A percentile compares a stretch with the other conserved stretches of the same genome.
Evolutionary conservation across 1,139 yeast species (phyloP).

Genomic region (Candida sanyaensis): DNA sequence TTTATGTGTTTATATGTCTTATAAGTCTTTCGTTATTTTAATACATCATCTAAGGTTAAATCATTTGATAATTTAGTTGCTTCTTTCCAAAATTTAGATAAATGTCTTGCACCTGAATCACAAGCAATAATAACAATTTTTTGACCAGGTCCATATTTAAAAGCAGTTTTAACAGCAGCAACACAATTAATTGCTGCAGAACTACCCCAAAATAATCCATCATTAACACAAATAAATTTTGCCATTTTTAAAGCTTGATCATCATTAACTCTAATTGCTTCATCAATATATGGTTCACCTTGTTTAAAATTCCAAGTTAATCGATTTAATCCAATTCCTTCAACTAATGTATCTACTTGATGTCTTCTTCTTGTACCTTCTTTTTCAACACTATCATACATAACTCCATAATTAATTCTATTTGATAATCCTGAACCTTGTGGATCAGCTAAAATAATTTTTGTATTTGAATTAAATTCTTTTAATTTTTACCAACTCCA

Average conservation of each 20-base stretch:
- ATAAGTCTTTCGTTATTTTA: slow-evolving; percentile 8
- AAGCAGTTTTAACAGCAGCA: slow-evolving; percentile 75
- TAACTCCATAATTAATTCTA: slow-evolving; percentile 83
- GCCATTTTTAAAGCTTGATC: slow-evolving; percentile 88
- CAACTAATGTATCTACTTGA: slow-evolving; percentile 93
- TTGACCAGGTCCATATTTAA: slow-evolving; percentile 59
- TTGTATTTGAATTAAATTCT: slow-evolving; percentile 36
- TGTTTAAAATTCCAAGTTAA: slow-evolving; percentile 76
- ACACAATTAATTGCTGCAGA: slow-evolving; percentile 93
- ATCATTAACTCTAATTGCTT: slow-evolving; percentile 78
- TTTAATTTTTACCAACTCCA: slow-evolving; percentile 78
- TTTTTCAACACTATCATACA: slow-evolving; percentile 85
- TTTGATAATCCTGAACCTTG: slow-evolving; percentile 93
- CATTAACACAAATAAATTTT: slow-evolving; percentile 71
- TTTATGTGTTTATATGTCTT: neutral
- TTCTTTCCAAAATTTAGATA: slow-evolving; percentile 88
- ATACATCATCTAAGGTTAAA: slow-evolving; percentile 33
- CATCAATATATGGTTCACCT: slow-evolving; percentile 74
- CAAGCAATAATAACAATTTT: slow-evolving; percentile 86
- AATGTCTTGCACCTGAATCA: slow-evolving; percentile 87
- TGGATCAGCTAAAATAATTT: slow-evolving; percentile 81
- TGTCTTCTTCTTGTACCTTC: slow-evolving; percentile 95
- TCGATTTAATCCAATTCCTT: slow-evolving; percentile 90
- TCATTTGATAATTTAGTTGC: slow-evolving; percentile 43
- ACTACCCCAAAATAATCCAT: slow-evolving; percentile 90